phyloP scores from a whole-genome alignment of 495 filamentous ascomycete genomes.

The Hypoxylon lienhwacheense region DNA sequence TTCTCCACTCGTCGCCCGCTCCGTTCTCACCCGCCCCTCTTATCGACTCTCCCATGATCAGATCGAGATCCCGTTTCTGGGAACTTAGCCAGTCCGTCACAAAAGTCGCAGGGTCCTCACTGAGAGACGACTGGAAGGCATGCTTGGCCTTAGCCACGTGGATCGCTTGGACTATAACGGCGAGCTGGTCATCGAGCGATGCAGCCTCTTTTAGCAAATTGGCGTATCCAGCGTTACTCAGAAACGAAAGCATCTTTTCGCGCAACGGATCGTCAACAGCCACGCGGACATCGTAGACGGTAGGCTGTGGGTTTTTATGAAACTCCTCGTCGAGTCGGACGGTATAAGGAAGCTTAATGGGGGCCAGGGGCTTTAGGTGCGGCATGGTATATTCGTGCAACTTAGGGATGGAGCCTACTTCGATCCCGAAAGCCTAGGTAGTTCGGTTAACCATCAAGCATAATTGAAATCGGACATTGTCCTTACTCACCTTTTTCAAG shows the following conservation, averaged over 20 bases:
- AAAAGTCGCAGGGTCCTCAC: constrained; percentile 79
- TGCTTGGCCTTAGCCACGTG: constrained; percentile 80
- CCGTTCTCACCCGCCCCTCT: constrained; percentile 65
- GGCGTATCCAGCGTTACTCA: constrained; percentile 58
- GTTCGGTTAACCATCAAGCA: constrained; percentile 19
- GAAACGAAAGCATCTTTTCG: constrained; percentile 63
- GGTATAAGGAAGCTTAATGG: constrained; percentile 84
- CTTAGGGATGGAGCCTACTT: constrained; percentile 84
- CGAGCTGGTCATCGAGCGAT: constrained; percentile 78
- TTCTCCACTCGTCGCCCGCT: constrained; percentile 58
- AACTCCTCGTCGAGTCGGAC: constrained; percentile 90
- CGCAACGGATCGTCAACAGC: constrained; percentile 81
- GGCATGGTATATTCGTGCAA: constrained; percentile 73
- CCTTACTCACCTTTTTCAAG: constrained; percentile 66
- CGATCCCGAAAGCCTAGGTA: constrained; percentile 71
- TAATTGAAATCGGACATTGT: background rate
- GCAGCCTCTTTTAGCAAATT: constrained; percentile 70
- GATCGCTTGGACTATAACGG: constrained; percentile 75
- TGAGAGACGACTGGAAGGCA: constrained; percentile 73
- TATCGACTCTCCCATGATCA: constrained; percentile 79
- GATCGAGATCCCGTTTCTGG: constrained; percentile 87
- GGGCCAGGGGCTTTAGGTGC: constrained; percentile 77
- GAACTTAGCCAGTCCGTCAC: constrained; percentile 80
- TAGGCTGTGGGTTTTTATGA: constrained; percentile 65
- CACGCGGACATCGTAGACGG: constrained; percentile 87